Evolutionary conservation across 805 yeast genomes (phyloP).

Genomic region (Monosporozyma servazzii): DNA sequence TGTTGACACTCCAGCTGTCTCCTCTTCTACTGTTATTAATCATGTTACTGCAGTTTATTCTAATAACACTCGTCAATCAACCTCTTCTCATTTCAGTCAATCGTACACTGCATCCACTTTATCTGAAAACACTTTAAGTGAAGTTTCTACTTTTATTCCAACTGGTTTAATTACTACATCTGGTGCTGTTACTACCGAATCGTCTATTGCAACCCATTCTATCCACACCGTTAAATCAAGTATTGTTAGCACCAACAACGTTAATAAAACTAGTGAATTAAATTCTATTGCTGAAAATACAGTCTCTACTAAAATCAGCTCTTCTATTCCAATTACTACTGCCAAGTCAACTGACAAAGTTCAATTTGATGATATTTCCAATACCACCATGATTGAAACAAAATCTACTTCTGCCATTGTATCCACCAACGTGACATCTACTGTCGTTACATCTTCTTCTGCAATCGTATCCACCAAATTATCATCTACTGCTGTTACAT

Average conservation of each 20-base stretch:
- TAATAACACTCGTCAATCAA: background rate
- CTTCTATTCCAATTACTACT: slow-evolving; percentile 2
- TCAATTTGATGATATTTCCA: background rate
- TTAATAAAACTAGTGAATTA: background rate
- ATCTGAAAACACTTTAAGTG: background rate
- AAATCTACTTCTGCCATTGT: background rate
- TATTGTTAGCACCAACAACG: background rate
- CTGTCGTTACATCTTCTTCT: background rate
- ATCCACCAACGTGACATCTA: background rate
- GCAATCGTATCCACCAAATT: background rate
- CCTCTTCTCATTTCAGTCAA: background rate
- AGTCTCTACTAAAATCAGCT: slow-evolving; percentile 1
- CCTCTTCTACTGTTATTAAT: background rate
- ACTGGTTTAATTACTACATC: background rate
- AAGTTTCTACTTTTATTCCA: background rate
- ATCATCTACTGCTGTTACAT: background rate
- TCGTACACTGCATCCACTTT: background rate
- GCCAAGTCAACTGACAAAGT: background rate
- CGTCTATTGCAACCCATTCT: background rate
- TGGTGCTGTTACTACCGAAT: background rate
- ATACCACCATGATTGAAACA: background rate
- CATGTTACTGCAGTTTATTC: background rate
- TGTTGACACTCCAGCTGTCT: background rate
- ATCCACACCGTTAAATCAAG: background rate
- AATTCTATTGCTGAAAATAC: background rate